Conservation (phyloP, 371 early-diverging fungal species). For the Globomyces sp. region DNA sequence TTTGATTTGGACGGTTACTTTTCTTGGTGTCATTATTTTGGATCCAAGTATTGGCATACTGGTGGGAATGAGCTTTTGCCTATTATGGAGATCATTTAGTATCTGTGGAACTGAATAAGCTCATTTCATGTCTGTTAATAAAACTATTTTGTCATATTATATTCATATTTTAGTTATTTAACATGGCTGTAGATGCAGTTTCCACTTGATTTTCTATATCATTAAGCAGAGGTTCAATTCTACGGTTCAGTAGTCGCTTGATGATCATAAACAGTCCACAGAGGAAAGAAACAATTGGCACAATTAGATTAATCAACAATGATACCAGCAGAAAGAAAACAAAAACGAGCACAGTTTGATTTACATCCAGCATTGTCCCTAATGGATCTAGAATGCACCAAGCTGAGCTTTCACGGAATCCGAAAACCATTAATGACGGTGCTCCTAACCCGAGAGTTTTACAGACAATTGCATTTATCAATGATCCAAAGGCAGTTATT, state of each 20-base stretch:
- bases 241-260: not conserved
- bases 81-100: not conserved
- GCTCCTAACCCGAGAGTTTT: not conserved
- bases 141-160: no score
- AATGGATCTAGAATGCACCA: not conserved
- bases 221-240: not conserved
- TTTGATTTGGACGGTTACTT: constrained; percentile 3
- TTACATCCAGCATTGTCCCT: not conserved
- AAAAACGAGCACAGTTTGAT: not conserved
- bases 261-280: constrained; percentile 1
- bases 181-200: no score
- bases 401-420: not conserved
- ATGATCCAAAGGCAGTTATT: constrained; percentile 6
- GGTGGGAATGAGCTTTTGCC: not conserved
- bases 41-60: not conserved
- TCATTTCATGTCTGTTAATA: no score
- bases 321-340: constrained; percentile 2
- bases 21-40: not conserved
- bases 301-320: not conserved
- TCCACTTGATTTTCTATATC: not conserved
- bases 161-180: no score
- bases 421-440: not conserved
- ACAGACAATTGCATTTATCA: constrained; percentile 6
- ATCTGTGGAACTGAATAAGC: no score
- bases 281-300: constrained; percentile 7